Conservation (phyloP, 2,329 filamentous ascomycete genomes). For the Fusarium mexicanum region DNA sequence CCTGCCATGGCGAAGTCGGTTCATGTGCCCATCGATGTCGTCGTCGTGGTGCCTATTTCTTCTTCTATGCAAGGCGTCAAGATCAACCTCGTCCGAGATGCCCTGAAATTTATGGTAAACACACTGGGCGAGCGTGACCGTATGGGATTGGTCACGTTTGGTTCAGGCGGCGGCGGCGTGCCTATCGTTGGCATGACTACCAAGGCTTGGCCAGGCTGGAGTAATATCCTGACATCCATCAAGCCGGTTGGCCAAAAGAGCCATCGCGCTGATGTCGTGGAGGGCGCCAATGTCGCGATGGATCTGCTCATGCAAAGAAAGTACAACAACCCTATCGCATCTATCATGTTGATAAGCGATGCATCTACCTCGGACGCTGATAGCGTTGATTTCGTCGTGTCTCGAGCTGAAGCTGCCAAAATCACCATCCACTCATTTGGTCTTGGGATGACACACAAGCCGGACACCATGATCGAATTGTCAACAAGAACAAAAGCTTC, state of each 20-base stretch:
- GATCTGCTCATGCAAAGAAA: conserved; percentile 98
- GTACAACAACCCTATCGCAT: conserved; percentile 92
- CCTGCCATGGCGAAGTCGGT: conserved; percentile 60
- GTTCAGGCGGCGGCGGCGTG: conserved; percentile 90
- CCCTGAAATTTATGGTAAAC: conserved; percentile 89
- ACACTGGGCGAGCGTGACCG: conserved; percentile 92
- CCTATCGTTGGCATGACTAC: conserved; percentile 98
- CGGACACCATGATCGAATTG: conserved; percentile 97
- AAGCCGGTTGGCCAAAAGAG: conserved; percentile 96
- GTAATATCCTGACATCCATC: conserved; percentile 84
- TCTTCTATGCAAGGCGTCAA: conserved; percentile 99
- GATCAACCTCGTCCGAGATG: conserved; percentile 91
- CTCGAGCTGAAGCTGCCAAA: conserved; percentile 96
- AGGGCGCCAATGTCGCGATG: conserved; percentile 98
- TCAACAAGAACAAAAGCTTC: conserved; percentile 95
- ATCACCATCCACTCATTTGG: conserved; percentile 98
- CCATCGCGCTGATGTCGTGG: conserved; percentile 93
- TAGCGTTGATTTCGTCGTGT: conserved; percentile 97
- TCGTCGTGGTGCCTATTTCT: conserved; percentile 95
- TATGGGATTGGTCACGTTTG: conserved; percentile 97
- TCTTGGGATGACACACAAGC: conserved; percentile 95
- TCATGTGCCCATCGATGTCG: conserved; percentile 93
- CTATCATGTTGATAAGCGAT: conserved; percentile 96
- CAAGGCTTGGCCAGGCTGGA: conserved; percentile 93
- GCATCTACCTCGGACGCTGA: conserved; percentile 94